Base-by-base conservation (phyloP, 371 early-diverging fungal species). In the Apophysomyces variabilis region DNA sequence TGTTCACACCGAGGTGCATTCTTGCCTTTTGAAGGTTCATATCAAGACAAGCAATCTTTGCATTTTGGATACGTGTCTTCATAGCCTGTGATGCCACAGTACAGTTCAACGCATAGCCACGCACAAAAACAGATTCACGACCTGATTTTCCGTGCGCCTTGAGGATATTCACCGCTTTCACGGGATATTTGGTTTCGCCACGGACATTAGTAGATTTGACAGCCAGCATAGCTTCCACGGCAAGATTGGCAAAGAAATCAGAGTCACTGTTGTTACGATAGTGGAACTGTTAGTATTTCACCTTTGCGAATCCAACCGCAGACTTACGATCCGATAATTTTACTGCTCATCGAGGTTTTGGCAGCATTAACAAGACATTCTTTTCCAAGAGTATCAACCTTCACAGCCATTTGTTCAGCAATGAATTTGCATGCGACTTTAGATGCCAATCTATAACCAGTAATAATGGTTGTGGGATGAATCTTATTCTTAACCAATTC, bases 11-110 rank as follows among this genome's bases (percentile, higher is more conserved):
- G 35, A 99, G 78, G 75, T 96, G 95, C 96, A 99, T 95, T 72
- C 99, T 93, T n/a, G 96, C 95, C 87, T 98, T 99, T 82, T 96
- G 96, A 58, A 99, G 88, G 87, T 99, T 97, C 87, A 99, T 98
- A 79, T 99, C 99, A 58, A 99, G 80, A 77, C 97, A 98, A n/a
- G 99, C 96, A 79, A 99, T 98, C 86, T 96, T 96, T 58, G 99
- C 97, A 65, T 89, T 91, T 46, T 82, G 82, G 66, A 99, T 85
- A 64, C 86, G 88, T 60, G 92, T 96, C 76, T 92, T 93, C 93
- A 99, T 96, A 57, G 96, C 97, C 85, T 99, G 98, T 56, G 97
- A 92, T 16, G 99, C 96, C 38, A 98, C 95, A 16, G 98, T 96
- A 79, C 99, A 98, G 90, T 99, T 99, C 64, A 99, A 84, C 4